A percentile compares a stretch with the other conserved stretches of the same genome.
These are phyloP conservation scores for Neospora caninum DNA, from an alignment of 169 alveolate species.

Conservation along the genomic window DNA sequence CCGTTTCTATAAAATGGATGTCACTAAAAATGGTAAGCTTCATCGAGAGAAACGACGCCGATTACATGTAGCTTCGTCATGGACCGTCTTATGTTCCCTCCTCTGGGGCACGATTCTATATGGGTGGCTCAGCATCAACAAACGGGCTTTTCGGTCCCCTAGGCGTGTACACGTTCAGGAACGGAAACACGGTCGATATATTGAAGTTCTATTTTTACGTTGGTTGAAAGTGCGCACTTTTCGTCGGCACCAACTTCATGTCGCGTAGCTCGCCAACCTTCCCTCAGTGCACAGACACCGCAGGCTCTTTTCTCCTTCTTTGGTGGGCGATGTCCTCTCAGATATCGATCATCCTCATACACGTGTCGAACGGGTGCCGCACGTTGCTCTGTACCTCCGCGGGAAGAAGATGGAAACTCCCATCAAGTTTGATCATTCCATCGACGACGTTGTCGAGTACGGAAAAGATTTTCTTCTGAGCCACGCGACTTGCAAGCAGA, in stretches of 20 bases:
- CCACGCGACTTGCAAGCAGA: slow-evolving; percentile 33
- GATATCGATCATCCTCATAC: slow-evolving; percentile 41
- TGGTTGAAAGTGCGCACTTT: too few relatives aligned
- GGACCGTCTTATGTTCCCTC: too few relatives aligned
- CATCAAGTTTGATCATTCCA: slow-evolving; percentile 5
- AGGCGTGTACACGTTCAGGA: too few relatives aligned
- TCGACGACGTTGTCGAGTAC: slow-evolving; percentile 3
- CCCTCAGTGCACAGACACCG: too few relatives aligned
- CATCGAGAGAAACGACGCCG: background rate
- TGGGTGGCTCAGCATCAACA: too few relatives aligned
- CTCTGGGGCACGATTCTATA: too few relatives aligned
- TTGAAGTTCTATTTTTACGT: too few relatives aligned
- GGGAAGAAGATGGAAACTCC: background rate
- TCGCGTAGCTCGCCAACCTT: too few relatives aligned
- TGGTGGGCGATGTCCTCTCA: background rate
- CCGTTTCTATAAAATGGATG: slow-evolving; percentile 34
- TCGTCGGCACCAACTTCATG: too few relatives aligned
- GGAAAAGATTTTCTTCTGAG: background rate
- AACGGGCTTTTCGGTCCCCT: too few relatives aligned
- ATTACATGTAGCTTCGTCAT: background rate
- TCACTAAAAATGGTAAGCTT: slow-evolving; percentile 18
- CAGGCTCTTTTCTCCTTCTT: too few relatives aligned
- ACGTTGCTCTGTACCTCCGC: slow-evolving; percentile 25
- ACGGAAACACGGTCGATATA: too few relatives aligned
- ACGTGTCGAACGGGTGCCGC: slow-evolving; percentile 39